Conservation (phyloP, 192 early-diverging fungal genomes). For the Anaeromyces robustus region DNA sequence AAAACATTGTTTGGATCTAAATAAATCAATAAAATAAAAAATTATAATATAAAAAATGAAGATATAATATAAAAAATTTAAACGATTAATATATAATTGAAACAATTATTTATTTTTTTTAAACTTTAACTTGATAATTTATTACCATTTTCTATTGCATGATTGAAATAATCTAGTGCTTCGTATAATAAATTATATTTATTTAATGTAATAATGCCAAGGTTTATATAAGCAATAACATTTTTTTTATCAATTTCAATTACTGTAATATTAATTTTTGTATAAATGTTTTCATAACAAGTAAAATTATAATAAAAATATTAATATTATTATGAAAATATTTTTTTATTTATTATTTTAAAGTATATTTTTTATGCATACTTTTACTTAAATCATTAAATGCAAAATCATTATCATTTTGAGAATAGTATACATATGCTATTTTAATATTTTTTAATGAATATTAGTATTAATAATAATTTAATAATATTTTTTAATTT, state of each 20-base stretch:
- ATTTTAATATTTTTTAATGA: not conserved
- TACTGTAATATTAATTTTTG: not conserved
- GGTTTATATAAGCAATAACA: not conserved
- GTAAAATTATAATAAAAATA: too few species aligned
- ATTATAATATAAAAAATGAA: not conserved
- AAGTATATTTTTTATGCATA: not conserved
- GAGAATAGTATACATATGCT: not conserved
- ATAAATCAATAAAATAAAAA: not conserved
- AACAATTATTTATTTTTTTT: not conserved
- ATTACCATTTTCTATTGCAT: not conserved
- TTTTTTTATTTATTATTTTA: too few species aligned
- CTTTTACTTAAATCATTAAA: not conserved
- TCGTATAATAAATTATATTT: not conserved
- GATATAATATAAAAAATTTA: too few species aligned
- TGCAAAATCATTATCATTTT: not conserved
- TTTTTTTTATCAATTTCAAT: not conserved
- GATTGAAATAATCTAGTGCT: not conserved
- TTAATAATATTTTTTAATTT: too few species aligned
- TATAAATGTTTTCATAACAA: too few species aligned
- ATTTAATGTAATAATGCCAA: not conserved
- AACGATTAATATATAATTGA: too few species aligned
- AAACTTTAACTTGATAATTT: not conserved
- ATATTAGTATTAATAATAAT: too few species aligned
- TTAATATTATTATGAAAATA: too few species aligned
- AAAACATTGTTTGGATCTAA: not conserved